phyloP scores from a whole-genome alignment of 2,329 filamentous ascomycete genomes.

The Orbilia javanica region DNA sequence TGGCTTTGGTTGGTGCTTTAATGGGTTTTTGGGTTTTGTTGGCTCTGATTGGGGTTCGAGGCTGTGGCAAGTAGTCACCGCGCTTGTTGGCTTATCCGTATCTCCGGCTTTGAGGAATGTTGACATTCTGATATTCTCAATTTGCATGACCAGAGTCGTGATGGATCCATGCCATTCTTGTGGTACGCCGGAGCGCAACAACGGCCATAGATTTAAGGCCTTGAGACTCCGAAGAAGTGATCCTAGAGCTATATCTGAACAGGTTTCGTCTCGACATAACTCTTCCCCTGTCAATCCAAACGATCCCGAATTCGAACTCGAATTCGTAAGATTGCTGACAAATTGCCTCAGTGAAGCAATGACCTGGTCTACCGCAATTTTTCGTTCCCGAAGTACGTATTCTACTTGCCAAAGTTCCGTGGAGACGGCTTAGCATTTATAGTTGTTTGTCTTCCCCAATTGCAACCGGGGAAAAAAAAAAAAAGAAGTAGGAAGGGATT shows the following conservation, averaged over 20 bases:
- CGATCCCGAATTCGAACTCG: not conserved
- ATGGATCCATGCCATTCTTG: slow-evolving; percentile 30
- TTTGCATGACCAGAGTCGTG: not conserved
- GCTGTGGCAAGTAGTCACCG: not conserved
- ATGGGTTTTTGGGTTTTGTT: not conserved
- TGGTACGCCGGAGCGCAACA: slow-evolving; percentile 2
- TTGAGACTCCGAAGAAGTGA: slow-evolving; percentile 27
- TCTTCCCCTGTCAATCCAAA: not conserved
- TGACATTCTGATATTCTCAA: slow-evolving; percentile 15
- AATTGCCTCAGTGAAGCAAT: slow-evolving; percentile 14
- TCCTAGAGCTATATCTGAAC: slow-evolving; percentile 22
- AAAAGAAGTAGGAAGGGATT: not conserved
- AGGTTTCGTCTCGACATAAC: slow-evolving; percentile 1
- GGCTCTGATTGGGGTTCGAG: not conserved
- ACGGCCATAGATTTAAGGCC: slow-evolving; percentile 9
- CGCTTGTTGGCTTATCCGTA: too few species aligned
- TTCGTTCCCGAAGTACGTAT: slow-evolving; percentile 15
- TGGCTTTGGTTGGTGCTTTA: not conserved
- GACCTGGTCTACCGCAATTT: not conserved
- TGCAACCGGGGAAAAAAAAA: too few species aligned
- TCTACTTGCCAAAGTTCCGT: not conserved
- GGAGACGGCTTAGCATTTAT: not conserved
- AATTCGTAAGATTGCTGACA: not conserved
- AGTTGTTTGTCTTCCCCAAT: not conserved
- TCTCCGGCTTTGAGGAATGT: slow-evolving; percentile 1